These are phyloP conservation scores for Starmerella vitae DNA, from an alignment of 805 yeast species.

Conservation along the genomic window DNA sequence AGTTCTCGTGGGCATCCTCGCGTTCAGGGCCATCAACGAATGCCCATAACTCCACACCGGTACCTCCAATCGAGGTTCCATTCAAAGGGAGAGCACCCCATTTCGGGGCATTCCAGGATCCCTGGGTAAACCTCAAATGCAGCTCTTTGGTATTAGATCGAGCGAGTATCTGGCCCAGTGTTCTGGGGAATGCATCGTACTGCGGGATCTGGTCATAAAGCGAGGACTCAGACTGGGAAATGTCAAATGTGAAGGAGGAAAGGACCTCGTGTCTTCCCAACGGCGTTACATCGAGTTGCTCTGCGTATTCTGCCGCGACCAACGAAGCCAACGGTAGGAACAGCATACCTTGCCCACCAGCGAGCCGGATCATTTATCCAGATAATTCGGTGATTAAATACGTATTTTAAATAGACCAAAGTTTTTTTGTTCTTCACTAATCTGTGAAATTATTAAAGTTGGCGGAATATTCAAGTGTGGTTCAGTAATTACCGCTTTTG, in stretches of 20 bases:
- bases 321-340: not conserved
- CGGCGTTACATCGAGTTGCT: constrained; percentile 50
- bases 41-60: constrained; percentile 92
- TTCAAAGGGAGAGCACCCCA: constrained; percentile 74
- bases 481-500: no score
- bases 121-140: constrained; percentile 79
- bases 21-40: constrained; percentile 50
- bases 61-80: constrained; percentile 73
- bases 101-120: constrained; percentile 81
- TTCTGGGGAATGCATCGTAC: constrained; percentile 50
- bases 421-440: no score
- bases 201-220: constrained; percentile 11
- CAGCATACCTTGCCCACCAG: not conserved
- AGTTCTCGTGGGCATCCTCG: constrained; percentile 39
- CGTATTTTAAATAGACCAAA: not conserved
- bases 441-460: no score
- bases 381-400: no score
- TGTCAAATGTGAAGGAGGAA: constrained; percentile 53
- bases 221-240: constrained; percentile 7
- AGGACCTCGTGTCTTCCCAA: constrained; percentile 58
- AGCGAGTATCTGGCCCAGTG: constrained; percentile 63
- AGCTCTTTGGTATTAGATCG: constrained; percentile 57
- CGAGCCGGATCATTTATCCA: no score
- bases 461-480: no score
- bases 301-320: constrained; percentile 33